phyloP scores from a whole-genome alignment of 306 rosid species.

The Hylodesmum podocarpum region DNA sequence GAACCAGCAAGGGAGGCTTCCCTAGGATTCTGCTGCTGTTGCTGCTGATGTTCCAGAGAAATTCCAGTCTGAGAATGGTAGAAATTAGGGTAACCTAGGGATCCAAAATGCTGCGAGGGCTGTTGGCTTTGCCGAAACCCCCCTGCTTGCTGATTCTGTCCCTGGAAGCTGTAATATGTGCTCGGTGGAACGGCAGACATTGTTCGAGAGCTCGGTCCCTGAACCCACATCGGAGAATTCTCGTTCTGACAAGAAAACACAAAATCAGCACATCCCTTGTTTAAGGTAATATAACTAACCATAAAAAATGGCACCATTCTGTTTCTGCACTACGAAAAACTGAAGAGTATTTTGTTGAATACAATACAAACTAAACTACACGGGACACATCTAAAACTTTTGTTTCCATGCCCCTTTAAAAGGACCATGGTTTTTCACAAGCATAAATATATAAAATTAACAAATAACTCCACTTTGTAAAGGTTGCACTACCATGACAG shows the following conservation, averaged over 20 bases:
- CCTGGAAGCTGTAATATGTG: slow-evolving; percentile 88
- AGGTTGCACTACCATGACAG: neutral
- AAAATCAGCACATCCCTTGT: neutral
- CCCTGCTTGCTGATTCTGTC: slow-evolving; percentile 79
- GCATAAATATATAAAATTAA: neutral
- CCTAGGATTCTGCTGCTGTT: slow-evolving; percentile 85
- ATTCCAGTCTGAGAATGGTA: slow-evolving; percentile 87
- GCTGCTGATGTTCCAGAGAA: slow-evolving; percentile 84
- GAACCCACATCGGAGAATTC: slow-evolving; percentile 95
- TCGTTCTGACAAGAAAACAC: slow-evolving; percentile 61
- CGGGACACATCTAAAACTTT: neutral
- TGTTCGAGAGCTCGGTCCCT: slow-evolving; percentile 91
- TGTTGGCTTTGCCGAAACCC: slow-evolving; percentile 95
- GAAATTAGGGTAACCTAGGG: slow-evolving; percentile 72
- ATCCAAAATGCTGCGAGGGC: slow-evolving; percentile 79
- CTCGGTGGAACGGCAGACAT: slow-evolving; percentile 83
- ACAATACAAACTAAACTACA: neutral
- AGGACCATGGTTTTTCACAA: neutral
- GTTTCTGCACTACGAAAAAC: neutral
- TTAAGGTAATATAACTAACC: slow-evolving; percentile 11
- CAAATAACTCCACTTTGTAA: neutral
- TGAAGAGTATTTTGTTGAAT: neutral
- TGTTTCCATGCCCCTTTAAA: neutral
- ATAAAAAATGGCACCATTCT: neutral
- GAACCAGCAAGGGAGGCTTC: slow-evolving; percentile 74